These are phyloP conservation scores for Monilinia laxa DNA, from an alignment of 2,329 filamentous ascomycete species.

Conservation along the genomic window DNA sequence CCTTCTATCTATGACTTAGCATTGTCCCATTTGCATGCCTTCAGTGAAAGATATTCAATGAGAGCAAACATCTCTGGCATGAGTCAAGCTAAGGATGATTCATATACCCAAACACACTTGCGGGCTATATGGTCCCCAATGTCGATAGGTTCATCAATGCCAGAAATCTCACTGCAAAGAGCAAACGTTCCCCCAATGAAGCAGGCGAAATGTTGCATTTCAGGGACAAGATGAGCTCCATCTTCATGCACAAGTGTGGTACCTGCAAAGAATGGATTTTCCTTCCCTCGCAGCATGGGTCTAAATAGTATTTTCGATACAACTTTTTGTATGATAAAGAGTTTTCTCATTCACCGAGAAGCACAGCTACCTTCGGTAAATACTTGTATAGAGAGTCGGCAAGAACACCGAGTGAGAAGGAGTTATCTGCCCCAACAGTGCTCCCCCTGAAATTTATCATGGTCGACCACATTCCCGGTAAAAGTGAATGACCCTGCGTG, in stretches of 20 bases:
- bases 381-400: constrained; percentile 62
- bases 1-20: constrained; percentile 51
- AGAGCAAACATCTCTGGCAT: constrained; percentile 58
- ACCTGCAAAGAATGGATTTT: constrained; percentile 50
- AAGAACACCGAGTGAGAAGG: constrained; percentile 55
- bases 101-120: constrained; percentile 61
- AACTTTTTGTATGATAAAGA: constrained; percentile 42
- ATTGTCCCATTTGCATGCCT: constrained; percentile 31
- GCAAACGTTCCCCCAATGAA: constrained; percentile 69
- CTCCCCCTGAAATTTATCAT: constrained; percentile 52
- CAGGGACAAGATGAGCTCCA: constrained; percentile 15
- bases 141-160: constrained; percentile 51
- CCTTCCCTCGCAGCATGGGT: constrained; percentile 45
- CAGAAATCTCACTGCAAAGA: constrained; percentile 61
- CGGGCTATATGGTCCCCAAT: constrained; percentile 57
- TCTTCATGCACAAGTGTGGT: constrained; percentile 39
- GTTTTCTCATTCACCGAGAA: constrained; percentile 18
- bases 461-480: constrained; percentile 62
- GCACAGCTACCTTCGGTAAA: constrained; percentile 53
- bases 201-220: constrained; percentile 63
- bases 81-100: constrained; percentile 54
- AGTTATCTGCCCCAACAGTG: constrained; percentile 53
- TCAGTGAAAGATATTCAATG: constrained; percentile 22
- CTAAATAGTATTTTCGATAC: constrained; percentile 46
- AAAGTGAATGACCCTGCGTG: constrained; percentile 50